Evolutionary conservation across 108 stramenopile species (phyloP).

Genomic region (Seminavis robusta): DNA sequence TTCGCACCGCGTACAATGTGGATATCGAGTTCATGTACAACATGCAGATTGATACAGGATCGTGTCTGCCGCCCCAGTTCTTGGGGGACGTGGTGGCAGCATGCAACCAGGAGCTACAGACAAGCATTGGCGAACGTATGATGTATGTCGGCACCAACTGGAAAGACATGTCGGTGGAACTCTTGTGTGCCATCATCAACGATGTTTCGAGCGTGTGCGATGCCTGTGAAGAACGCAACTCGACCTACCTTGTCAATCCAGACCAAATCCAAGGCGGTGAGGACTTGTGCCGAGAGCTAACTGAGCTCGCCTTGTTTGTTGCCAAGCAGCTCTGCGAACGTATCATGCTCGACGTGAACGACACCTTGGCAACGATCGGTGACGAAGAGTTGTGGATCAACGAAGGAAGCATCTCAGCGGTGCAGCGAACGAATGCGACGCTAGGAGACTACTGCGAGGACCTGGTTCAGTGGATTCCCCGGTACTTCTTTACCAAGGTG

Average conservation of each 20-base stretch:
- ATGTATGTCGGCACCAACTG: too few species aligned
- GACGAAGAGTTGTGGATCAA: not conserved
- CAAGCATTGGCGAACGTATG: not conserved
- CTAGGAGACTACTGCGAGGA: conserved; percentile 6
- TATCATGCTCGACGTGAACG: not conserved
- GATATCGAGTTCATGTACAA: too few species aligned
- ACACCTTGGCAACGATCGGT: not conserved
- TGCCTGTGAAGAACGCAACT: conserved; percentile 5
- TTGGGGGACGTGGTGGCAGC: too few species aligned
- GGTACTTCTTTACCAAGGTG: conserved; percentile 8
- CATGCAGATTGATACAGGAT: too few species aligned
- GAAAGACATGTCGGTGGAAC: not conserved
- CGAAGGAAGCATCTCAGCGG: not conserved
- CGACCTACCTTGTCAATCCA: not conserved
- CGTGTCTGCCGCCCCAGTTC: too few species aligned
- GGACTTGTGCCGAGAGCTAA: not conserved
- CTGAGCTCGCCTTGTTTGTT: not conserved
- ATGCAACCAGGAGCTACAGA: too few species aligned
- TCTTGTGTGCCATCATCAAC: conserved; percentile 7
- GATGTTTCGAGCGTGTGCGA: conserved; percentile 3
- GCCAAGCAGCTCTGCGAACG: conserved; percentile 2
- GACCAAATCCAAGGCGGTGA: not conserved
- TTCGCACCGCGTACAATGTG: too few species aligned
- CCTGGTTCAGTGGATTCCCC: conserved; percentile 1
- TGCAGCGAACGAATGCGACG: conserved; percentile 9